Conservation (phyloP, 148 eudicot species). For the Chenopodium formosanum region DNA sequence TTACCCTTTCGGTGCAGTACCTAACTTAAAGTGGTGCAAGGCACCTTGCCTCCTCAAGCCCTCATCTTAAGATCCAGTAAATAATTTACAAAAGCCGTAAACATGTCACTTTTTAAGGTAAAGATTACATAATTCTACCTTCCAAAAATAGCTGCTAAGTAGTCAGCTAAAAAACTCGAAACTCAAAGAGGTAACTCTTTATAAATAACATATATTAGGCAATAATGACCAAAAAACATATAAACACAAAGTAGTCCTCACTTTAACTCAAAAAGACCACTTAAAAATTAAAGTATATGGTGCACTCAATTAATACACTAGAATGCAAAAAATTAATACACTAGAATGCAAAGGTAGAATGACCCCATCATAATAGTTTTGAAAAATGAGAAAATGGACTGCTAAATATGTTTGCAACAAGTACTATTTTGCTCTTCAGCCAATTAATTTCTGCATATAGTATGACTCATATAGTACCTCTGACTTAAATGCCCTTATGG, state of each 20-base stretch:
- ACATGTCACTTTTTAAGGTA: too few relatives aligned
- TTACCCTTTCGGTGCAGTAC: neutral
- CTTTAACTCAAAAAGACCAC: neutral
- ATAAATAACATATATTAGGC: neutral
- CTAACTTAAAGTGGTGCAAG: neutral
- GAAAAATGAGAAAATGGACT: neutral
- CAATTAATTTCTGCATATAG: neutral
- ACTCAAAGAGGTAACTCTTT: neutral
- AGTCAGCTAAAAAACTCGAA: neutral
- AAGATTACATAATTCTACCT: too few relatives aligned
- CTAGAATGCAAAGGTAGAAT: neutral
- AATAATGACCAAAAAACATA: neutral
- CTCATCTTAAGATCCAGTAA: neutral
- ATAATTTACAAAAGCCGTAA: neutral
- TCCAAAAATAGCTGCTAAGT: neutral
- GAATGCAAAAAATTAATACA: neutral
- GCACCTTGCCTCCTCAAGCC: neutral
- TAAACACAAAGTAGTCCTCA: neutral
- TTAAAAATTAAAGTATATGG: neutral
- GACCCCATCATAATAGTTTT: neutral
- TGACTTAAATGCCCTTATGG: slow-evolving; percentile 80
- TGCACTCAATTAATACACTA: neutral
- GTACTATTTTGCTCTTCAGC: slow-evolving; percentile 2
- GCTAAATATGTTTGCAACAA: neutral
- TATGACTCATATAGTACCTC: slow-evolving; percentile 41